Base-by-base conservation (phyloP, 768 basidiomycete species). In the Melanogaster broomeanus region DNA sequence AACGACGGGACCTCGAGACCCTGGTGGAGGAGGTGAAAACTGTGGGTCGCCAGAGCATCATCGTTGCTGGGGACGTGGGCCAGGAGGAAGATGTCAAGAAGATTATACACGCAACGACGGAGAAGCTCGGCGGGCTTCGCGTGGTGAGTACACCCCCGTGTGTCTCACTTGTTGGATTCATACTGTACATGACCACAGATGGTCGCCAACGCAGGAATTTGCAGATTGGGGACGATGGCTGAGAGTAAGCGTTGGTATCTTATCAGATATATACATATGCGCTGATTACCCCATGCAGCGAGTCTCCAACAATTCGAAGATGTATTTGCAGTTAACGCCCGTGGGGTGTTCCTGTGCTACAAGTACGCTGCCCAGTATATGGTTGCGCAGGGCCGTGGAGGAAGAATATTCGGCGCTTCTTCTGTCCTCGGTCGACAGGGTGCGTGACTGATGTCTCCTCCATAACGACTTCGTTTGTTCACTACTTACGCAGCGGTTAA, bases 281-380 rank as follows among this genome's bases (percentile, higher is more conserved):
- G 16, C 10, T 33, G 4, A 8, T 3, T 11, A 33, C 15, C 57
- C 18, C 22, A 49, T 41, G 21, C 41, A 60, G 58, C 49, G 12
- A 42, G 45, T 12, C 37, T 56, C 11, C 44, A 60, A 31, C n/a
- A 31, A 4, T 56, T 43, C 60, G 57, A 76, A 13, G 12, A 41
- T 72, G 27, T 50, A 16, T 46, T 60, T 21, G 37, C 43, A 21
- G 44, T 58, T 15, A 60, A 60, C 43, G 56, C 41, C 12, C 59
- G 56, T 16, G 56, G 61, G 9, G 30, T 39, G 4, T 58, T 51
- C 44, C 74, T 58, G 19, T 58, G 49, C 28, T 61, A 58, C 43
- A 58, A 53, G 27, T 45, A 55, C 42, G 59, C 59, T 31, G 57
- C 57, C 6, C 28, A 28, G 34, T 49, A 61, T 35, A 58, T 58